phyloP scores from a whole-genome alignment of 495 filamentous ascomycete genomes.

The Aspergillus saccharolyticus region DNA sequence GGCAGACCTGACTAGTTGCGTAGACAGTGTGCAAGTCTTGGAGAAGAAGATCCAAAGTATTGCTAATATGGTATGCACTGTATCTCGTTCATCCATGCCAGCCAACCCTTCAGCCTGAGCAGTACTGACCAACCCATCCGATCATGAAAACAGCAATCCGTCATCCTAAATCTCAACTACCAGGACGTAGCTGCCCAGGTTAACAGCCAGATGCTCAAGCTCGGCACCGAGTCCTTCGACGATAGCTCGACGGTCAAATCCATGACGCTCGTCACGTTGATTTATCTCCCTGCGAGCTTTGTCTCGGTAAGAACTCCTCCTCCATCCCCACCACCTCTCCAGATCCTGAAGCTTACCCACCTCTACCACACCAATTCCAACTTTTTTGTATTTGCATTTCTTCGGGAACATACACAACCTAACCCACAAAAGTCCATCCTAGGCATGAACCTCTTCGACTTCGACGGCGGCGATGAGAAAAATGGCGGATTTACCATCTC shows the following conservation, averaged over 20 bases:
- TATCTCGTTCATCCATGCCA: too few species aligned
- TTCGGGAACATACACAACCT: background rate
- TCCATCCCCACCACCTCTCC: background rate
- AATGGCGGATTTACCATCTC: conserved; percentile 21
- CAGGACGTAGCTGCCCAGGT: too few species aligned
- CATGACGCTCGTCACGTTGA: conserved; percentile 36
- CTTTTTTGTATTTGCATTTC: background rate
- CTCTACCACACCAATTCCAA: too few species aligned
- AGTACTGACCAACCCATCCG: too few species aligned
- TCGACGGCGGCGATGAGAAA: conserved; percentile 8
- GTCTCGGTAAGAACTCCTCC: conserved; percentile 31
- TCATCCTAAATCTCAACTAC: too few species aligned
- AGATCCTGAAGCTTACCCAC: too few species aligned
- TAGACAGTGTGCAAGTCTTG: too few species aligned
- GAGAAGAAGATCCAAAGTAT: too few species aligned
- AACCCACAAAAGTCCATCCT: conserved; percentile 19
- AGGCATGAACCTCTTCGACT: conserved; percentile 28
- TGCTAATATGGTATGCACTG: too few species aligned
- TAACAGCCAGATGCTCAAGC: conserved; percentile 22
- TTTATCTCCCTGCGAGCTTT: conserved; percentile 39
- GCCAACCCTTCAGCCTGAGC: too few species aligned
- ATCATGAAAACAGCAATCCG: too few species aligned
- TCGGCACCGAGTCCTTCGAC: conserved; percentile 31
- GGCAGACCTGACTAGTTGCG: too few species aligned
- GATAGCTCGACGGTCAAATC: conserved; percentile 33